Conservation (phyloP, 2,329 filamentous ascomycete species). For the Paraphaeosphaeria sporulosa region DNA sequence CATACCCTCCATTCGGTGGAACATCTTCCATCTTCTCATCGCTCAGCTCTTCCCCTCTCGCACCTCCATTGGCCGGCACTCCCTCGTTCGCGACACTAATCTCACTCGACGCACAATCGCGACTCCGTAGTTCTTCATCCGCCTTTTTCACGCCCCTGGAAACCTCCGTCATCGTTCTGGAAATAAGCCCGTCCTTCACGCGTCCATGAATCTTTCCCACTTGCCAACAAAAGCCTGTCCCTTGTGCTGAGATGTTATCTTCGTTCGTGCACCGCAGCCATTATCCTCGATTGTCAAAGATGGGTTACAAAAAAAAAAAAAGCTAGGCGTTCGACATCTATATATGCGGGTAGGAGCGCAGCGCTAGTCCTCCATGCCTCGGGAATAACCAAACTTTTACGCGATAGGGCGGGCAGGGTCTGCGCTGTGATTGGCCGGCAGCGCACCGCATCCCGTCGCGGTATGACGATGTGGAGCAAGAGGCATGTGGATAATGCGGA, state of each 20-base stretch:
- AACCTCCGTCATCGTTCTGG: slow-evolving; percentile 1
- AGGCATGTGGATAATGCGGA: slow-evolving; percentile 6
- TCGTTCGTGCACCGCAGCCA: too few species aligned
- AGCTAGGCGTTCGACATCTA: too few species aligned
- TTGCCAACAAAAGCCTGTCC: too few species aligned
- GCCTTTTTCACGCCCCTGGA: not conserved
- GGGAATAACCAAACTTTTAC: slow-evolving; percentile 19
- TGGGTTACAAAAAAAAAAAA: not conserved
- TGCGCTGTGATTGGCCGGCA: not conserved
- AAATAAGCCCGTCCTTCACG: too few species aligned
- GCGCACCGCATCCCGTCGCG: not conserved
- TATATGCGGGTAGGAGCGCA: too few species aligned
- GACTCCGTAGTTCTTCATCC: not conserved
- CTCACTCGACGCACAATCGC: not conserved
- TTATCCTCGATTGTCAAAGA: not conserved
- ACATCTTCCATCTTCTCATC: slow-evolving; percentile 42
- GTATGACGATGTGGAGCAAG: slow-evolving; percentile 6
- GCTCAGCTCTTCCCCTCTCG: slow-evolving; percentile 8
- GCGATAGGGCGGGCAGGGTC: not conserved
- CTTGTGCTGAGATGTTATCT: too few species aligned
- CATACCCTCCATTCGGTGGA: slow-evolving; percentile 68
- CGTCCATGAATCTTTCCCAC: too few species aligned
- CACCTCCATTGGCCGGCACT: not conserved
- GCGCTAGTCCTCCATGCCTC: slow-evolving; percentile 9
- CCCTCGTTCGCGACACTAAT: not conserved